Base-by-base conservation (phyloP, 768 basidiomycete species). In the Atractiella rhizophila region DNA sequence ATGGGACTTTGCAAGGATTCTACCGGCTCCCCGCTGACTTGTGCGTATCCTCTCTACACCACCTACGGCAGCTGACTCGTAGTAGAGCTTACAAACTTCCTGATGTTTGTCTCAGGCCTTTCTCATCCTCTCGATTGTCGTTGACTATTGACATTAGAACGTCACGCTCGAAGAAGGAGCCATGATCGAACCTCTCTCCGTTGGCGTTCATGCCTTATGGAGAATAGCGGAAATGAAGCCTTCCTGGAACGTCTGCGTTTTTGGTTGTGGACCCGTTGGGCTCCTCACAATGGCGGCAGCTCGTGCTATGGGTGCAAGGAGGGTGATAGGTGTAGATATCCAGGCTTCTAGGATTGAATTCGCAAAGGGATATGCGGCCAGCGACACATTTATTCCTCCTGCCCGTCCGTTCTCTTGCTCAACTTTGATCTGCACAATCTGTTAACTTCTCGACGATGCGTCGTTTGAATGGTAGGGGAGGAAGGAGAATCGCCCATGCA, bases 121-220 rank as follows among this genome's bases (percentile, higher is more conserved):
- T n/a, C n/a, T n/a, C n/a, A n/a, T n/a, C n/a, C n/a, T 16, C 12
- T 30, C 12, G 29, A 12, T 16, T 12, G 12, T 12, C 29, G 12
- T 30, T 30, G 29, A 16, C 29, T 30, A 12, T 65, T 71, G 53
- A 24, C n/a, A 30, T 19, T 27, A 37, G 37, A 39, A 44, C 30
- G 69, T 94, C 35, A 69, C 74, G 16, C 68, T 88, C 13, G 86
- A 88, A 58, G 85, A 96, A 56, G 88, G 86, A 25, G 85, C 88
- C 5, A 77, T 94, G 79, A 78, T 78, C 64, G 88, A 94, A 58
- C 88, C 88, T 4, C 69, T 94, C 29, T 73, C 86, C 19, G 88
- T 94, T 20, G 88, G 71, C 4, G 68, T 91, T 11, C 86, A 94
- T 58, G 75, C 82, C 0, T 75, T 91, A 24, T 66, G 70, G 39